Conservation (phyloP, 1,284 basidiomycete genomes). For the Austroboletus novae-zelandiae region DNA sequence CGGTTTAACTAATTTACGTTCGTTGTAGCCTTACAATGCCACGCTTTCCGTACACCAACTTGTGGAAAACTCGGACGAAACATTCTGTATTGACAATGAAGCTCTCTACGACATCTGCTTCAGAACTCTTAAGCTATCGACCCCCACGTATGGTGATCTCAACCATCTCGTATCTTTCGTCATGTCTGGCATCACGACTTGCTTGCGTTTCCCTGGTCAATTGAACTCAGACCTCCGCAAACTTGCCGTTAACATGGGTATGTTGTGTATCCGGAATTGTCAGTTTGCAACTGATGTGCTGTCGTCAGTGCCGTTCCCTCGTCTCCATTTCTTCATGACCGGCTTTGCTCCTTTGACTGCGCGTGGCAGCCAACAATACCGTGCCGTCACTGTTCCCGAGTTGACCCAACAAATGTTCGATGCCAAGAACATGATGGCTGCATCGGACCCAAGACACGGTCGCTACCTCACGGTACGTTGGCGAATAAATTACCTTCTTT, state of each 20-base stretch:
- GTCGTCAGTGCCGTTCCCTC: slow-evolving; percentile 82
- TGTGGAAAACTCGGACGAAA: slow-evolving; percentile 95
- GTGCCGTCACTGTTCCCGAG: slow-evolving; percentile 94
- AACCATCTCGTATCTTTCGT: slow-evolving; percentile 97
- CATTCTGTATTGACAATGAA: slow-evolving; percentile 97
- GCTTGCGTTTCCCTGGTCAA: slow-evolving; percentile 97
- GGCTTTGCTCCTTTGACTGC: slow-evolving; percentile 96
- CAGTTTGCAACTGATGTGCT: neutral
- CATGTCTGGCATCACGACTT: slow-evolving; percentile 98
- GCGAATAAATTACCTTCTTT: neutral
- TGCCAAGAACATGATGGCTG: slow-evolving; percentile 98
- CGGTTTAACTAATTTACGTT: slow-evolving; percentile 2
- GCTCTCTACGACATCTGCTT: slow-evolving; percentile 98
- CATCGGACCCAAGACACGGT: slow-evolving; percentile 92
- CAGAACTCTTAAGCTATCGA: slow-evolving; percentile 91
- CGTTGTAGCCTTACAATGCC: slow-evolving; percentile 85
- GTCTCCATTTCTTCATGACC: slow-evolving; percentile 99
- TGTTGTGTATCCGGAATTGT: slow-evolving; percentile 23
- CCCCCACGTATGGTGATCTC: slow-evolving; percentile 94
- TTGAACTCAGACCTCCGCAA: slow-evolving; percentile 98
- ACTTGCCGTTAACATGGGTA: slow-evolving; percentile 98
- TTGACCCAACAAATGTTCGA: slow-evolving; percentile 99
- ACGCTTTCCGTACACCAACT: slow-evolving; percentile 94
- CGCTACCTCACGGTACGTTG: slow-evolving; percentile 82
- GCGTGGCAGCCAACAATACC: slow-evolving; percentile 90